Conservation (phyloP, 2,329 filamentous ascomycete species). For the Dendrostoma leiphaemia region DNA sequence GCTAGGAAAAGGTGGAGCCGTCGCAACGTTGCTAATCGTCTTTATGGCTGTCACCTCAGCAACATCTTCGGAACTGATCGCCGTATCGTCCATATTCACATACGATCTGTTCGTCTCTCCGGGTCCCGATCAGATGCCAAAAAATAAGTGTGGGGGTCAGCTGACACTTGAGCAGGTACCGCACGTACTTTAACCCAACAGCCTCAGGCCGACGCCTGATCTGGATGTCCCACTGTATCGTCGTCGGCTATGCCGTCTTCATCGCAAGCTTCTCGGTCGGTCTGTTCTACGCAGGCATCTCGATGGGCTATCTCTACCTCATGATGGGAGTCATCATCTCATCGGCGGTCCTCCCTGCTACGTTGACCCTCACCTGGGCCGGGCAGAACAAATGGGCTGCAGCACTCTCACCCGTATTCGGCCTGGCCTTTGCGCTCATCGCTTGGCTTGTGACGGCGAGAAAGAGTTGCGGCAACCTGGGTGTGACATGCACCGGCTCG, state of each 20-base stretch:
- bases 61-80: slow-evolving; percentile 79
- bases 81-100: slow-evolving; percentile 83
- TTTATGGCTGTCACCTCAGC: slow-evolving; percentile 91
- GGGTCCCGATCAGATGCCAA: not conserved
- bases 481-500: slow-evolving; percentile 73
- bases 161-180: slow-evolving; percentile 46
- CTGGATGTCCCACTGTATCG: slow-evolving; percentile 73
- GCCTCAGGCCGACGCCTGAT: slow-evolving; percentile 77
- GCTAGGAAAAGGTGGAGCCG: slow-evolving; percentile 77
- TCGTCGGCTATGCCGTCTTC: slow-evolving; percentile 67
- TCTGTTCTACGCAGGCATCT: slow-evolving; percentile 70
- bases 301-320: slow-evolving; percentile 85
- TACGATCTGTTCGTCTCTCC: slow-evolving; percentile 61
- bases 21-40: slow-evolving; percentile 74
- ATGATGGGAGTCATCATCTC: slow-evolving; percentile 93
- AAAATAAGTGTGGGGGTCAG: not conserved
- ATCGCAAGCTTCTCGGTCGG: slow-evolving; percentile 80
- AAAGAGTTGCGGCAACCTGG: slow-evolving; percentile 65
- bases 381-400: slow-evolving; percentile 76
- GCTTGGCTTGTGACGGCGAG: slow-evolving; percentile 78
- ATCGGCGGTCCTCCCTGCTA: slow-evolving; percentile 78
- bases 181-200: slow-evolving; percentile 77
- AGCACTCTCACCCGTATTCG: slow-evolving; percentile 66
- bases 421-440: slow-evolving; percentile 65
- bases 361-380: slow-evolving; percentile 77